Evolutionary conservation across 192 early-diverging fungal genomes (phyloP), one percentile per base, ranked within the genome.

Genomic region (Entomortierella chlamydospora): DNA sequence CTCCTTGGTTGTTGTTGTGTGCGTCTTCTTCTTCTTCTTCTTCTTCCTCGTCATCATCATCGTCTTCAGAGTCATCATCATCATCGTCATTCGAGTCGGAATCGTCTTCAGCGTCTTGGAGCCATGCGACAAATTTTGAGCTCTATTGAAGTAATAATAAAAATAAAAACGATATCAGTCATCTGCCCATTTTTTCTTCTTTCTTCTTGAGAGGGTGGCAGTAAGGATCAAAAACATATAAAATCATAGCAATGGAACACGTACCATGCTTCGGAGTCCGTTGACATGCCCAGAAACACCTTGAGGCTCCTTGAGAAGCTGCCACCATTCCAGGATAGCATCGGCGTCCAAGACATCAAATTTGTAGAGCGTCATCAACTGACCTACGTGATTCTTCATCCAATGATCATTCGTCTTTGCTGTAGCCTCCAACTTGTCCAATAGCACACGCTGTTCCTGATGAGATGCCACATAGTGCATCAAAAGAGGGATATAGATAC

Each of bases 61-160:
- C 43, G 26, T 65, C 61, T 18, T 55, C 54, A 20, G 26, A 30
- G 45, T 59, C 66, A 0, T 63, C 43, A 9, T 64, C 61, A 37
- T 63, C 59, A 18, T 61, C 60, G 12, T 45, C 45, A 20, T 57
- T 61, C 39, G 59, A 64, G 17, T 74, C 72, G 20, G 64, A 67
- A 12, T 74, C 72, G 0, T 74, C 72, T 31, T 74, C 61, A 12
- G 66, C 72, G 34, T 79, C 76, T 37, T 79, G 68, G 17, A 79
- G 57, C 76, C 76, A 79, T 18, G 76, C 76, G 29, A 70, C 68
- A 79, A 79, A 79, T 52, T 79, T 79, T 34, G 76, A 70, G 68
- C 76, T 79, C 76, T 70, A 70, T 42, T 26, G 33, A 25, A 39
- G 31, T 9, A 37, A 47, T n/a, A n/a, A 49, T 22, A 57, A 43